phyloP scores from a whole-genome alignment of 2,329 filamentous ascomycete species.

The Paradendryphiella salina region DNA sequence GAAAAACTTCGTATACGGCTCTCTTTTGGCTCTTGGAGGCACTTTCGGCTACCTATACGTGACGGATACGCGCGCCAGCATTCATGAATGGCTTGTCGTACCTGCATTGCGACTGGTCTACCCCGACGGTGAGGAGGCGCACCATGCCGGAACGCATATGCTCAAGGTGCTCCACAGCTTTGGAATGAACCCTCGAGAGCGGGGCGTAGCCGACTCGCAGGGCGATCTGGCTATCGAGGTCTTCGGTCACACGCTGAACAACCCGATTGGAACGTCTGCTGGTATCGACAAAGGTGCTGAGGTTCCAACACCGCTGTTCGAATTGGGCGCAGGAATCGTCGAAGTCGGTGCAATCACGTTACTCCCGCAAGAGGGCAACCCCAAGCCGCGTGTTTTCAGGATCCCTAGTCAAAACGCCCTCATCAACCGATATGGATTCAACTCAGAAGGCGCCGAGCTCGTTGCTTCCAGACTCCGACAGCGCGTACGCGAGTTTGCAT shows the following conservation, averaged over 20 bases:
- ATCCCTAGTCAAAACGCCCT: slow-evolving; percentile 80
- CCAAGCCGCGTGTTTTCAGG: slow-evolving; percentile 84
- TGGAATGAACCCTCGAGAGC: slow-evolving; percentile 80
- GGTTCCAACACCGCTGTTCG: slow-evolving; percentile 81
- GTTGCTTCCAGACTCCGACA: slow-evolving; percentile 79
- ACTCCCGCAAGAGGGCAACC: slow-evolving; percentile 83
- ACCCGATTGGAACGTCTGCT: slow-evolving; percentile 92
- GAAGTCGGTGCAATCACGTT: slow-evolving; percentile 93
- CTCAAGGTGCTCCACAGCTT: slow-evolving; percentile 74
- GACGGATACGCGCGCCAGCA: slow-evolving; percentile 58
- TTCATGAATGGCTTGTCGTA: slow-evolving; percentile 59
- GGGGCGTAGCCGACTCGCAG: slow-evolving; percentile 61
- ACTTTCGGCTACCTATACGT: slow-evolving; percentile 55
- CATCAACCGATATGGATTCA: slow-evolving; percentile 95
- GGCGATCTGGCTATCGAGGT: slow-evolving; percentile 64
- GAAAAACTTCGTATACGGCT: slow-evolving; percentile 58
- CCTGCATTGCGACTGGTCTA: slow-evolving; percentile 67
- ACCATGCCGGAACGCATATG: slow-evolving; percentile 72
- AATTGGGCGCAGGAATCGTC: slow-evolving; percentile 80
- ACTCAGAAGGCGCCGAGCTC: slow-evolving; percentile 84
- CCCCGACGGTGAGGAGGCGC: slow-evolving; percentile 87
- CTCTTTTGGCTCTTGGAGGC: slow-evolving; percentile 55
- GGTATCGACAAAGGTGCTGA: slow-evolving; percentile 95
- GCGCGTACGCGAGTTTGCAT: slow-evolving; percentile 76
- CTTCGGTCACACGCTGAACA: slow-evolving; percentile 75